Base-by-base conservation (phyloP, 495 filamentous ascomycete species). In the Podospora pseudopauciseta region DNA sequence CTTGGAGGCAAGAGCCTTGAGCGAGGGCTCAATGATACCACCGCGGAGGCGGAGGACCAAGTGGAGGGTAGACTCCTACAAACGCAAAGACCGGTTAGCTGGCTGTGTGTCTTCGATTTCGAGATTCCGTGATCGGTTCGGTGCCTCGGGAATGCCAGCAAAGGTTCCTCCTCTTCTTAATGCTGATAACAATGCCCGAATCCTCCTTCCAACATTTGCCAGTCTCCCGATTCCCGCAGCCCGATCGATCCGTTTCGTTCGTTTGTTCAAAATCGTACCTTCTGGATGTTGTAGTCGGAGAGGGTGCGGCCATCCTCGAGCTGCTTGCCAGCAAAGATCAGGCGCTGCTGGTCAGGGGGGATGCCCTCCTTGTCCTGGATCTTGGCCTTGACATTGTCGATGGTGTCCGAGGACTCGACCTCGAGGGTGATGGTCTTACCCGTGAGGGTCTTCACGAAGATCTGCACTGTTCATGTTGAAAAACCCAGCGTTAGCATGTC, bases 371-470 rank as follows among this genome's bases (percentile, higher is more conserved):
- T 99, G 84, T 99, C 95, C 86, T 99, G 94, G 81, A 96, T 96
- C 88, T 96, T 96, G 81, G 86, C 85, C 86, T 94, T 96, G 80
- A 96, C 92, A 87, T 95, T 95, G 87, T 96, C 95, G 90, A 99
- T 98, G 72, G 95, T 97, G 85, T 98, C 94, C 79, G 88, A 91
- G 80, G 92, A 96, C 88, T 97, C 94, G 81, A 97, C 94, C 88
- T 99, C 95, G 79, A 99, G 92, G 84, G 95, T 98, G 89, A 97
- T 99, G 84, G 95, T 99, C 90, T 98, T 98, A 85, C 95, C 93
- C 85, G 93, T 95, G 74, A 95, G 90, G 86, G 92, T 94, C 87
- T 95, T 94, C 86, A 95, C 92, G 90, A 95, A 96, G 88, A 92
- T 96, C 75, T 76, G 68, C 67, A 70, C 67, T 62, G 70, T 67